Base-by-base conservation (phyloP, 805 yeast genomes). In the Clavispora carvajalis region DNA sequence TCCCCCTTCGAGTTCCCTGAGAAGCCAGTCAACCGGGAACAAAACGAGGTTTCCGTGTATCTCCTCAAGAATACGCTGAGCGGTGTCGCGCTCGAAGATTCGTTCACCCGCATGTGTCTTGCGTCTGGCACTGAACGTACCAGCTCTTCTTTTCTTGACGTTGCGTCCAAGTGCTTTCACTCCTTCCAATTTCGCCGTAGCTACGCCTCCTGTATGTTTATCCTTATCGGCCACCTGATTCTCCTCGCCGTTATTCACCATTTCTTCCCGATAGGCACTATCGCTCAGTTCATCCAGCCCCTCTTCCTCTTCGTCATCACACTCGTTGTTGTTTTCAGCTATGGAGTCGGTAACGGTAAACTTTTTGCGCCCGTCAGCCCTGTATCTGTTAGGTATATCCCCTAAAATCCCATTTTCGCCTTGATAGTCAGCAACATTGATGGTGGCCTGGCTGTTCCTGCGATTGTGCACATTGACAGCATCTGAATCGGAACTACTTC, bases 21-120 rank as follows among this genome's bases (percentile, higher is more conserved):
- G 69, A 33, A 93, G 71, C 99, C 99, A 93, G 45, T 88, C 88
- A 0, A 85, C 73, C 0, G 99, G 98, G 69, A 90, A 91, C n/a
- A 83, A 59, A 6, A 93, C 97, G 50, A 93, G 63, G 56, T 93
- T 85, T 2, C 99, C 99, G 38, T 81, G 85, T 15, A 91, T 69
- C 42, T 86, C 81, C 36, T 71, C 67, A 46, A 93, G 65, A 25
- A 89, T 67, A 43, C 80, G 69, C 48, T 82, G 89, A 0, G 96
- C 95, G 0, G 93, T 79, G 33, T 77, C 81, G 40, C 84, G 74
- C 45, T 85, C 95, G 48, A 74, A 79, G 1, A 85, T 76, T 35
- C 75, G 68, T 38, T 77, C 76, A 15, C 70, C 69, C 5, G 60
- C 58, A 31, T 62, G 51, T 15, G 55, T 54, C 42, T 57, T 64